Base-by-base conservation (phyloP, 305 asterid genomes). In the Solanum aculeatissimum region DNA sequence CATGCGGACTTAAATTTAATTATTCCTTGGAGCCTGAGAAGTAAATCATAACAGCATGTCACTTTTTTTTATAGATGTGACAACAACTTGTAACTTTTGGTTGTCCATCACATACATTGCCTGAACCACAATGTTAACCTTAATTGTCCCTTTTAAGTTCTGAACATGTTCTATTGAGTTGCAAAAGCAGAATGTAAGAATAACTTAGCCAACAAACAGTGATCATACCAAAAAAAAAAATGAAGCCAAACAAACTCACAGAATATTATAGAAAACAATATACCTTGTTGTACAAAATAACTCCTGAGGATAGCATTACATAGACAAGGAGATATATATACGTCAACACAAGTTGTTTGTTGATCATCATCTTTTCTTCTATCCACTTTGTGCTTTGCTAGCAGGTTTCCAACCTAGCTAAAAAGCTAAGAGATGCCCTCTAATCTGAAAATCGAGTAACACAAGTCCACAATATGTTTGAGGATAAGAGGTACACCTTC, bases 251-350 rank as follows among this genome's bases (percentile, higher is more conserved):
- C 62, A 42, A 65, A 19, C 66, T 78, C 35, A 78, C 45, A 29
- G 49, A 32, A 57, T 9, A 38, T 10, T 53, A 68, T 27, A 55
- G 62, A 69, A 77, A 35, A 25, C 7, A 16, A 78, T 35, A 89
- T 90, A 95, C 99, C 98, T 97, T 97, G 93, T 97, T 97, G 91
- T 95, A 95, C 82, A 97, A 91, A 86, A 97, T 97, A 87, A 94
- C 98, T 81, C 98, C 99, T 0, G 99, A 95, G 53, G 98, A 97
- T 71, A 97, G 94, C 86, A 92, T 18, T 87, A 97, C 91, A 83
- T 97, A 97, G 74, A 92, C 92, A 66, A 94, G 87, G 84, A 97
- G 96, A 91, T 95, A 95, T 77, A 95, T 87, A 90, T 97, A 97
- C 72, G 99, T 97, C 92, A 95, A 89, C 60, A 94, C 86, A 90